Conservation (phyloP, 2,329 filamentous ascomycete species). For the Chrysoporthe austroafricana region DNA sequence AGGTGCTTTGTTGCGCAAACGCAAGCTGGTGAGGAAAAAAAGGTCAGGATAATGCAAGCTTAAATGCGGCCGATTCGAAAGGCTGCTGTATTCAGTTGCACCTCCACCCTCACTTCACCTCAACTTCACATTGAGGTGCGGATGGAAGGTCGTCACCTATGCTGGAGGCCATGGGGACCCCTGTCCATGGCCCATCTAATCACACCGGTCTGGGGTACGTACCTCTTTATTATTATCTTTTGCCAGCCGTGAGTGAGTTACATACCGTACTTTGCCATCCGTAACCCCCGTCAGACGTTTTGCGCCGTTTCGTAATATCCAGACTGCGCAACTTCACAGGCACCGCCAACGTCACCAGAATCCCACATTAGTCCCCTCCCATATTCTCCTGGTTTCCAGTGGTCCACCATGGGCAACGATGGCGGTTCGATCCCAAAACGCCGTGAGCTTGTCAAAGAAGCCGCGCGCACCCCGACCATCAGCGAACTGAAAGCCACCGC, state of each 20-base stretch:
- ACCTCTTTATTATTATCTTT: constrained; percentile 8
- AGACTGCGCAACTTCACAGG: background rate
- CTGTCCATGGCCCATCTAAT: background rate
- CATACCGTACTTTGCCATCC: background rate
- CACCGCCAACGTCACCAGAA: background rate
- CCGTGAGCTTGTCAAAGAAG: constrained; percentile 93
- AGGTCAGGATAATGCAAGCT: background rate
- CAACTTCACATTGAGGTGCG: background rate
- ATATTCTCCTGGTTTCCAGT: background rate
- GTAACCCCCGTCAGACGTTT: background rate
- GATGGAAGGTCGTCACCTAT: constrained; percentile 6
- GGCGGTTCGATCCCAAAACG: constrained; percentile 95
- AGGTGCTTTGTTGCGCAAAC: background rate
- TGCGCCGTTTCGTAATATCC: constrained; percentile 24
- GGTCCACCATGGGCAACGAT: constrained; percentile 83
- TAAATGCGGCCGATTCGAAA: background rate
- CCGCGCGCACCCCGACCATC: constrained; percentile 78
- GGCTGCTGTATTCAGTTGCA: background rate
- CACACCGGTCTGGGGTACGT: background rate
- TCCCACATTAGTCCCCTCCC: background rate
- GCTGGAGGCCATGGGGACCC: background rate
- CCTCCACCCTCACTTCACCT: background rate
- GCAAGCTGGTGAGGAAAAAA: background rate
- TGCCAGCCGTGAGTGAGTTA: constrained; percentile 8
- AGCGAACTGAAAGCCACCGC: constrained; percentile 88